Evolutionary conservation across 148 eudicot species (phyloP), one percentile per base, ranked within the genome.

Genomic region (Camellia sinensis): DNA sequence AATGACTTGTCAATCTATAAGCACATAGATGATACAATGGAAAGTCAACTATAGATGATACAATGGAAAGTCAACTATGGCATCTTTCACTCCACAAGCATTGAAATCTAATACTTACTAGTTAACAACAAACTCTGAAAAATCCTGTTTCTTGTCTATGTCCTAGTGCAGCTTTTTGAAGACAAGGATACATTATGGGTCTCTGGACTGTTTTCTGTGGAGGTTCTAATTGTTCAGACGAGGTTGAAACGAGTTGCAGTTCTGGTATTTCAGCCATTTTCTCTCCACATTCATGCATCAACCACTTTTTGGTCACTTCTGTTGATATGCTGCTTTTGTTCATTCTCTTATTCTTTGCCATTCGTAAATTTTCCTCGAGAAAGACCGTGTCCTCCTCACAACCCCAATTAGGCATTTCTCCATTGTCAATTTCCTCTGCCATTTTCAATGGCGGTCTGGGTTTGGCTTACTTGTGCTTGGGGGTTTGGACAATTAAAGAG

Each of bases 261-360:
- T 45, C 82, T 46, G 84, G 82, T 50, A 82, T 90, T 57, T 75
- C 60, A 78, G 76, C 68, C 74, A 40, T 91, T 61, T 81, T 83
- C 48, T 65, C 54, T 63, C 89, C 98, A 54, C 89, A 91, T 75
- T 92, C 97, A 53, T 92, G 98, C 78, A 56, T 80, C 80, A 91
- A 91, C 71, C 92, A 94, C 84, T 82, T 76, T 6, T 53, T 86
- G 48, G 82, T 84, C 52, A 74, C 89, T 72, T 83, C 86, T 76
- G 83, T 86, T 43, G 93, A 92, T 84, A 29, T 79, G 61, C 37
- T 92, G 77, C 89, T 91, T 77, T 79, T 92, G 21, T 75, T 82
- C 61, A 66, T 88, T 76, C 85, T 91, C 82, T 71, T 86, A 15
- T 75, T 84, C 82, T 83, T 50, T 52, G 15, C 84, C 75, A 54